Evolutionary conservation across 2,329 filamentous ascomycete species (phyloP).

Genomic region (Nothophoma quercina): DNA sequence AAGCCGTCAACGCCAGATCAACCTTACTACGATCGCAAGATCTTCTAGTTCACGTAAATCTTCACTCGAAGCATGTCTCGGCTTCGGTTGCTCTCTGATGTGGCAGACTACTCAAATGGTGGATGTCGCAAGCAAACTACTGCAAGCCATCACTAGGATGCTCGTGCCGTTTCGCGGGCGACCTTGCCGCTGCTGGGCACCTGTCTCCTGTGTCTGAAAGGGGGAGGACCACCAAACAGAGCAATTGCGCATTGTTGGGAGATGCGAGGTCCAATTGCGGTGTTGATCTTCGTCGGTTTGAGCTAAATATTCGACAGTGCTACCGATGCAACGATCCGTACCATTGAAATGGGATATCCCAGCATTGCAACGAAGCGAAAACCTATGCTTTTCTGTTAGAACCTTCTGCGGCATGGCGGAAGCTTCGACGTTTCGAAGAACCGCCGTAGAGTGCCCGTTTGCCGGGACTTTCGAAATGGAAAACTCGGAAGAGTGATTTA

Average conservation of each 20-base stretch:
- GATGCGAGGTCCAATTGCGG: constrained; percentile 10
- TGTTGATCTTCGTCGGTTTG: constrained; percentile 19
- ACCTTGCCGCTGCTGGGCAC: constrained; percentile 12
- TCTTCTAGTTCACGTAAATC: constrained; percentile 1
- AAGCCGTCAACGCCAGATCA: not conserved
- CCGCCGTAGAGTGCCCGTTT: constrained; percentile 23
- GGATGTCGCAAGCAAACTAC: constrained; percentile 12
- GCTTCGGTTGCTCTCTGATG: not conserved
- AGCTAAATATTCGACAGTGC: constrained; percentile 8
- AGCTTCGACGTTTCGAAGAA: constrained; percentile 21
- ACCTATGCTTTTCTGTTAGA: constrained; percentile 11
- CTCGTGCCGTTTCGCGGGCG: constrained; percentile 1
- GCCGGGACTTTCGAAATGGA: constrained; percentile 9
- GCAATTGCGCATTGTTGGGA: constrained; percentile 12
- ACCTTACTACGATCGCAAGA: not conserved
- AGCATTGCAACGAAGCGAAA: constrained; percentile 7
- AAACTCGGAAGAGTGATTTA: constrained; percentile 4
- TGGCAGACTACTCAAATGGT: not conserved
- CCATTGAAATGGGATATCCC: constrained; percentile 19
- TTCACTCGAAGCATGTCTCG: not conserved
- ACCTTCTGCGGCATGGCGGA: constrained; percentile 19
- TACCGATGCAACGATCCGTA: constrained; percentile 12
- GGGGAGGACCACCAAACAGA: not conserved
- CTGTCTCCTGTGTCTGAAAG: not conserved
- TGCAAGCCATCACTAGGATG: constrained; percentile 25